Evolutionary conservation across 2,329 filamentous ascomycete genomes (phyloP), one percentile per base, ranked within the genome.

Genomic region (Pseudocercospora vitis): DNA sequence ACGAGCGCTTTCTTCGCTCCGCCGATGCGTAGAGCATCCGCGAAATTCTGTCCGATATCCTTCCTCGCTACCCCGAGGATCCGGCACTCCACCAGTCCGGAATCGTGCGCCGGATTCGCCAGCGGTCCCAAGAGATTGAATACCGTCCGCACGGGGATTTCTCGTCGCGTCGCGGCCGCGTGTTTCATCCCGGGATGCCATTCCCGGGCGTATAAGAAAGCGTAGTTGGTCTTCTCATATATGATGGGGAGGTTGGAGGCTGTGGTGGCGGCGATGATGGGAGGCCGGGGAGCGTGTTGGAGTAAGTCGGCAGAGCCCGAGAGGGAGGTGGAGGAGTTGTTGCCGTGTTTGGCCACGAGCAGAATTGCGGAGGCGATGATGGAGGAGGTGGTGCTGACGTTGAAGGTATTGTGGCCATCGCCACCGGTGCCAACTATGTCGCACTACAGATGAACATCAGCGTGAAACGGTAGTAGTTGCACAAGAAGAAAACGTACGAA

Each of bases 371-470:
- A 95, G 42, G 89, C 90, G 45, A 99, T 78, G 68, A 99, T 96
- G 14, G 91, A 96, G 2, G 94, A 84, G 5, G 94, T 96, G 3
- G 94, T 99, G 64, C 88, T 94, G 70, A 99, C 92, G 73, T 99
- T 99, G 83, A 96, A 99, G 28, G 94, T 99, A 72, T 95, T 90
- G 79, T 97, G 91, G 16, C 88, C 87, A 76, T 99, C 94, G 68
- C 94, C 94, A 62, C 94, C 94, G 6, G 94, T 99, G 63, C 94
- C 94, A 54, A 99, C 94, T 70, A 99, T 97, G 72, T 99, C 94
- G 70, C 91, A 85, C 81, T 84, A 59, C 3, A 7, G 18, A 18
- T 23, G 39, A 24, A 5, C 24, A 8, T 8, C 50, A n/a, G 57
- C 62, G 9, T 7, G 16, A 18, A 18, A 54, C 59, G 47, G 24